These are phyloP conservation scores for Aspergillus brunneoviolaceus DNA, from an alignment of 2,329 filamentous ascomycete genomes.

Conservation along the genomic window DNA sequence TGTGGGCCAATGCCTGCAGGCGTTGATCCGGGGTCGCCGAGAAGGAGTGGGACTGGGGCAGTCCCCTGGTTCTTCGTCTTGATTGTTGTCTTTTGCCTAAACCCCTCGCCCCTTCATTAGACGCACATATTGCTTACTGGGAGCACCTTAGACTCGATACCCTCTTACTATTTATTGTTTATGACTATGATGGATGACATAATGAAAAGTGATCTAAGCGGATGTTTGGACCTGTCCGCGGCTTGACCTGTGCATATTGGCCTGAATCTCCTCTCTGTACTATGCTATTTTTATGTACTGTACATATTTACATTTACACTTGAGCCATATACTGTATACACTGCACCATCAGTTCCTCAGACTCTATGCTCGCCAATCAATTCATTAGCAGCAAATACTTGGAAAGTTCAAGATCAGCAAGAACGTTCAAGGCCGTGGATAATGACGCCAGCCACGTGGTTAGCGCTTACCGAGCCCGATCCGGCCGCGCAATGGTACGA, in stretches of 20 bases:
- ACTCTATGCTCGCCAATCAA: too few species aligned
- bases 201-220: neutral
- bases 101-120: constrained; percentile 5
- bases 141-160: neutral
- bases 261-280: neutral
- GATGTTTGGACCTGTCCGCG: neutral
- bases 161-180: neutral
- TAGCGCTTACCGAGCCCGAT: neutral
- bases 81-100: constrained; percentile 2
- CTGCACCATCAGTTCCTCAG: too few species aligned
- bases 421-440: too few species aligned
- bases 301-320: too few species aligned
- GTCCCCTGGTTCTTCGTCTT: neutral
- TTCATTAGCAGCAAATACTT: too few species aligned
- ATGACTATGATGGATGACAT: constrained; percentile 3
- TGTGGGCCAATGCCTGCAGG: constrained; percentile 71
- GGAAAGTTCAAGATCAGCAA: too few species aligned
- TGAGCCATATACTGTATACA: too few species aligned
- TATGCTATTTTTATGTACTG: neutral
- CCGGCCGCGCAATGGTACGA: neutral
- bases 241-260: neutral
- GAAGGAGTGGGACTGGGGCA: constrained; percentile 70
- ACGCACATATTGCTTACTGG: neutral
- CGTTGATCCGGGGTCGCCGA: constrained; percentile 63
- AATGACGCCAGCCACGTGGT: neutral